These are phyloP conservation scores for Tardiomyces blankii DNA, from an alignment of 1,139 yeast genomes.

Conservation along the genomic window DNA sequence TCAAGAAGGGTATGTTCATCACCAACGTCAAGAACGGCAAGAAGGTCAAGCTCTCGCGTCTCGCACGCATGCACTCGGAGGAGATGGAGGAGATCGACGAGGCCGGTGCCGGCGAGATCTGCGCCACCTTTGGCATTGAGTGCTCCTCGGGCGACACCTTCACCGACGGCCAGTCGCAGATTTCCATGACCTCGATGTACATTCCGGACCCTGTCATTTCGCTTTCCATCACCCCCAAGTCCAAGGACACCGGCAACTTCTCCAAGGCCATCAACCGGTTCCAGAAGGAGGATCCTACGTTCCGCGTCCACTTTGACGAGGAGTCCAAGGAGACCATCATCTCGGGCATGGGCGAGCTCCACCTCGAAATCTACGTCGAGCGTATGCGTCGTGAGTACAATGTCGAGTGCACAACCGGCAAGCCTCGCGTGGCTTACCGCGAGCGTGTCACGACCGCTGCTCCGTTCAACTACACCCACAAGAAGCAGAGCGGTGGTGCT, in stretches of 20 bases:
- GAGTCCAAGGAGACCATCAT: conserved; percentile 95
- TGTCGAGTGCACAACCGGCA: conserved; percentile 90
- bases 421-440: conserved; percentile 96
- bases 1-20: conserved; percentile 84
- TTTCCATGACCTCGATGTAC: conserved; percentile 90
- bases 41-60: conserved; percentile 86
- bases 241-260: conserved; percentile 80
- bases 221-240: conserved; percentile 75
- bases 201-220: conserved; percentile 98
- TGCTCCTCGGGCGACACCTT: conserved; percentile 99
- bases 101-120: conserved; percentile 95
- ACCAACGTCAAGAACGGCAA: conserved; percentile 88
- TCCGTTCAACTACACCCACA: conserved; percentile 88
- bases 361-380: conserved; percentile 92
- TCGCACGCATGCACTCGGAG: conserved; percentile 97
- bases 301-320: conserved; percentile 78
- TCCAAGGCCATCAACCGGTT: conserved; percentile 95
- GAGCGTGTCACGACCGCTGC: conserved; percentile 73
- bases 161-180: conserved; percentile 53
- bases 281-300: conserved; percentile 98
- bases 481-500: conserved; percentile 98
- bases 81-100: conserved; percentile 98
- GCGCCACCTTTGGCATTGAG: conserved; percentile 98
- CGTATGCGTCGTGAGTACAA: conserved; percentile 97
- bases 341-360: conserved; percentile 98